These are phyloP conservation scores for Asterochloris erici DNA, from an alignment of 139 green algal genomes.

Conservation along the genomic window DNA sequence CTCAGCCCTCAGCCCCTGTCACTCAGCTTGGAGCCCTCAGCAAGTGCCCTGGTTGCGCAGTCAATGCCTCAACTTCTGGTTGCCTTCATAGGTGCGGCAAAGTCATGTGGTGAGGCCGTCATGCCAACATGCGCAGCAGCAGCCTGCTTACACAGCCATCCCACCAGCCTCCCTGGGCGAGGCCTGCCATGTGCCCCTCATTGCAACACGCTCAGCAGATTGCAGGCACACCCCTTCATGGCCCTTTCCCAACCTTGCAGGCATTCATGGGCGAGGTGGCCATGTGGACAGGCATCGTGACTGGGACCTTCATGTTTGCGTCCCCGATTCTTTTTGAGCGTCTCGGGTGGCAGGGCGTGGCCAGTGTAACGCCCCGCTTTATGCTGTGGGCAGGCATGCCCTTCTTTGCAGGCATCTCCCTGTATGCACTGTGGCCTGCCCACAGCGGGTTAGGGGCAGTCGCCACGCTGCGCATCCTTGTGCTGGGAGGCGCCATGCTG, in stretches of 20 bases:
- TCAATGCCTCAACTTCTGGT: too few relatives aligned
- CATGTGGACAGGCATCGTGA: slow-evolving; percentile 80
- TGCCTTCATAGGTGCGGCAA: too few relatives aligned
- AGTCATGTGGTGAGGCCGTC: too few relatives aligned
- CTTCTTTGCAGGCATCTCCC: slow-evolving; percentile 77
- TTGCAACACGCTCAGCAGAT: too few relatives aligned
- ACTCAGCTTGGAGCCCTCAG: too few relatives aligned
- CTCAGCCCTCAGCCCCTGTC: too few relatives aligned
- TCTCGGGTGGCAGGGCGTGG: slow-evolving; percentile 77
- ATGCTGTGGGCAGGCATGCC: slow-evolving; percentile 49
- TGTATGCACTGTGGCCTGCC: slow-evolving; percentile 42
- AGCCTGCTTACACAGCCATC: too few relatives aligned
- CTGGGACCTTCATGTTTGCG: slow-evolving; percentile 73
- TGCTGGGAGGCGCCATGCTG: slow-evolving; percentile 34
- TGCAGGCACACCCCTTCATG: not conserved
- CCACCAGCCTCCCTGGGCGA: too few relatives aligned
- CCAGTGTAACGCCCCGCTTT: slow-evolving; percentile 64
- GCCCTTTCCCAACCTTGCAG: not conserved
- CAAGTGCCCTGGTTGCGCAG: too few relatives aligned
- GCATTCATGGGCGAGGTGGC: slow-evolving; percentile 82
- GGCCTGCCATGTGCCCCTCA: too few relatives aligned
- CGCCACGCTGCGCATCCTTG: slow-evolving; percentile 18
- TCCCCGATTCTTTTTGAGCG: slow-evolving; percentile 80
- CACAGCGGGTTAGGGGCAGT: not conserved
- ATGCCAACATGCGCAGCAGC: too few relatives aligned